Evolutionary conservation across 2,329 filamentous ascomycete genomes (phyloP).

Genomic region (Cylindrodendrum hubeiense): DNA sequence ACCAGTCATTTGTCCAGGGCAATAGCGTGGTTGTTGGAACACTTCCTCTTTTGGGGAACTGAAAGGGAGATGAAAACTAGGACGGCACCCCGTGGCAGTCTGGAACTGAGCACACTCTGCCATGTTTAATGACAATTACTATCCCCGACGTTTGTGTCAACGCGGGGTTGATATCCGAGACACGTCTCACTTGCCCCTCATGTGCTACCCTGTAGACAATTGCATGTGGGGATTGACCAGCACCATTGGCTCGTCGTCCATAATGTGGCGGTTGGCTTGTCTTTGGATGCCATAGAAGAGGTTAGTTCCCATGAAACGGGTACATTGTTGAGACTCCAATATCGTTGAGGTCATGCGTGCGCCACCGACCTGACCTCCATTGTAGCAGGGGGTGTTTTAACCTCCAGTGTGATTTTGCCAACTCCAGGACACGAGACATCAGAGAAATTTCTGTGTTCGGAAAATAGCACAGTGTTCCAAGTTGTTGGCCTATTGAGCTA

Average conservation of each 20-base stretch:
- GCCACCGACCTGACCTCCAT: too few relatives aligned
- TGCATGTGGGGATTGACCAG: background rate
- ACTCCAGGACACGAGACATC: too few relatives aligned
- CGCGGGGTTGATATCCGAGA: background rate
- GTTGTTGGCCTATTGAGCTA: too few relatives aligned
- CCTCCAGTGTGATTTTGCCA: too few relatives aligned
- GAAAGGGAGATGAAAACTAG: constrained; percentile 18
- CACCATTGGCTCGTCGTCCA: background rate
- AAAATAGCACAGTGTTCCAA: too few relatives aligned
- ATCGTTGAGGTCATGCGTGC: background rate
- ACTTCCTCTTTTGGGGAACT: constrained; percentile 10
- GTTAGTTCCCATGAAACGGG: background rate
- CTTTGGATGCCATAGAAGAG: too few relatives aligned
- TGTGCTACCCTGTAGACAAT: background rate
- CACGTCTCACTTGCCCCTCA: background rate
- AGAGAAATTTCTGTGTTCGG: too few relatives aligned
- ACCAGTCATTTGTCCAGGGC: constrained; percentile 17
- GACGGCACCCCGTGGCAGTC: constrained; percentile 14
- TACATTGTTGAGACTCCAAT: background rate
- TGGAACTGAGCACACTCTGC: constrained; percentile 3
- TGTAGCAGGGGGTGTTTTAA: too few relatives aligned
- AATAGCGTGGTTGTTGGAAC: constrained; percentile 26
- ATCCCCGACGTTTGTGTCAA: background rate
- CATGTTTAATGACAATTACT: constrained; percentile 2
- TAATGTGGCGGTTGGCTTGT: background rate